Percentiles rank a stretch among this genome's conserved stretches.
Conservation (phyloP, 805 yeast species). For the Alloascoidea africana region DNA sequence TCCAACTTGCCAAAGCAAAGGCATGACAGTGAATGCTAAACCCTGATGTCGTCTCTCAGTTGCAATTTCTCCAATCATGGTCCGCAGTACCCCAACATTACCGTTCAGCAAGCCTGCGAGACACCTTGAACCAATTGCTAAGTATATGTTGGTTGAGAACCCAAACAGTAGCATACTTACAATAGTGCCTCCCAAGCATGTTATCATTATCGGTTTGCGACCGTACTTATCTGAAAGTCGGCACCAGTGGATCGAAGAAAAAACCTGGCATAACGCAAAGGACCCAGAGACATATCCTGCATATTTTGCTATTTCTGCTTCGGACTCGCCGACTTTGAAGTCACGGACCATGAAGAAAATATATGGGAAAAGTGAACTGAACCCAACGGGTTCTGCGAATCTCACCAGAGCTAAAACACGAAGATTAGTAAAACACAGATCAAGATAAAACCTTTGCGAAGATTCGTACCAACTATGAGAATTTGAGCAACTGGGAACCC, state of each 20-base stretch:
- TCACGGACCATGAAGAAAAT: conserved; percentile 48
- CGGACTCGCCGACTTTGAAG: conserved; percentile 32
- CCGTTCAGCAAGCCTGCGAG: conserved; percentile 46
- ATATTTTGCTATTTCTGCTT: conserved; percentile 37
- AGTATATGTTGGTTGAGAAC: conserved; percentile 31
- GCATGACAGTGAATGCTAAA: conserved; percentile 44
- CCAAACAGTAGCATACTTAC: conserved; percentile 36
- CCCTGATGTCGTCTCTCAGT: conserved; percentile 43
- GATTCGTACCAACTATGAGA: too few species aligned
- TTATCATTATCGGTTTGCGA: conserved; percentile 34
- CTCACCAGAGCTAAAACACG: conserved; percentile 29
- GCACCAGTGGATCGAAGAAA: conserved; percentile 50
- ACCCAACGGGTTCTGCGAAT: conserved; percentile 47
- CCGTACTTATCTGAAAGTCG: conserved; percentile 37
- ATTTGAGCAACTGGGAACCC: neutral
- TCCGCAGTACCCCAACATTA: conserved; percentile 48
- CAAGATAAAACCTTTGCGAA: too few species aligned
- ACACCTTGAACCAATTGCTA: conserved; percentile 38
- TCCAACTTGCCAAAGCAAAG: conserved; percentile 47
- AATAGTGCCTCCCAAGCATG: conserved; percentile 38
- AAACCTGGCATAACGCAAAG: conserved; percentile 46
- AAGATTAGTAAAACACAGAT: too few species aligned
- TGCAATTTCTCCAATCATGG: conserved; percentile 46
- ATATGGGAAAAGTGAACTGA: conserved; percentile 50
- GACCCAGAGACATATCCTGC: conserved; percentile 47